Base-by-base conservation (phyloP, 352 stramenopile species). In the Globisporangium splendens region DNA sequence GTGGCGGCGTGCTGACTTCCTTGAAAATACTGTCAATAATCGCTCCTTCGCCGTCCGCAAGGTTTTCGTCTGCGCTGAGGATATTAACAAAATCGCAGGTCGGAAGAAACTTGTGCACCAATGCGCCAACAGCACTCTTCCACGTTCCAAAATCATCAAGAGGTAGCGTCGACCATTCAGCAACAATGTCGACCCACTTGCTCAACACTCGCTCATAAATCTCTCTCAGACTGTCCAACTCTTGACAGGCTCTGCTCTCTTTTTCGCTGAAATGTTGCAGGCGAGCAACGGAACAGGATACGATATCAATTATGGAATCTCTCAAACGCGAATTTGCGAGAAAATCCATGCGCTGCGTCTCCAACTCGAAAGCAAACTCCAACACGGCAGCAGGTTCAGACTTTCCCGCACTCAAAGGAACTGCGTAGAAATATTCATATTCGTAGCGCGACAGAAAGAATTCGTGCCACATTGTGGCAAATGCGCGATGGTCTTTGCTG, bases 291-390 rank as follows among this genome's bases (percentile, higher is more conserved):
- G 38, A 53, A 21, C 54, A 39, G 20, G 46, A 22, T 35, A 39
- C 31, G 7, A 33, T 21, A 12, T 56, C 22, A 3, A 46, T 22
- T 10, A 57, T 39, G 0, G 18, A 15, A 22, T n/a, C 17, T 8
- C 21, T 0, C 18, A 66, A 14, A 8, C 4, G 14, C 1, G 24
- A 31, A 24, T 66, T 48, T 6, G 18, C 21, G 21, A 53, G 13
- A 33, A 66, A 61, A 18, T 41, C 49, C 13, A 61, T 38, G 15
- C 39, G 46, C 31, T 61, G 52, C 12, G 28, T 18, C 24, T 66
- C 46, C 35, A 46, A 54, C 28, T 31, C 59, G 13, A 66, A 66
- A 7, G 46, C 59, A 46, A 66, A 56, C 46, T 66, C 46, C 17
- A 66, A 22, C 10, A 66, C 41, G 22, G 51, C 59, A 4, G 41